Base-by-base conservation (phyloP, 1,284 basidiomycete genomes). In the Testicularia cyperi region DNA sequence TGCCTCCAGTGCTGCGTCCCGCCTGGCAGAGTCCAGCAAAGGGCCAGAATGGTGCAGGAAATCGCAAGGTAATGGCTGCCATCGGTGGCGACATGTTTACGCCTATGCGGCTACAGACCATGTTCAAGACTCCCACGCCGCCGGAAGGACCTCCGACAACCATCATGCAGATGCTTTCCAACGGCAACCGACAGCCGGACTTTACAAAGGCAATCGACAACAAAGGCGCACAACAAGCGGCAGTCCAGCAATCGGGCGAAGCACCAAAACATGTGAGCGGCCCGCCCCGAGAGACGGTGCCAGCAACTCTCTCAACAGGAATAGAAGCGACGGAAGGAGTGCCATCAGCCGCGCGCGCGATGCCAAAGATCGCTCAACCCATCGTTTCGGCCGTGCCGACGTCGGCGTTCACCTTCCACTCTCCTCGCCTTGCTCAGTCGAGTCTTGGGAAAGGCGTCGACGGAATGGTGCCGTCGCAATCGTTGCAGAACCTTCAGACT, bases 41-140 rank as follows among this genome's bases (percentile, higher is more conserved):
- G 41, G 54, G 44, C 5, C 54, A 41, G 27, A 44, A 39, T 4
- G 51, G 36, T 9, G 53, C 30, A 8, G 42, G 26, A 21, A 47
- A 52, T 6, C 16, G 37, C 2, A 55, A 53, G 16, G 63, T 29
- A 16, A 35, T 68, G 15, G n/a, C 39, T 6, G 61, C 42, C 15
- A 53, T 68, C 13, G 70, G 70, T 6, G 68, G 70, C 19, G 70
- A 75, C 43, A 70, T 75, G 54, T 75, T 75, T 24, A 69, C 68
- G 2, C 70, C 70, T 0, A 65, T 70, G 46, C 64, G 63, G 30
- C 58, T 75, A 4, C 69, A 75, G 44, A 56, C 62, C 34, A 72
- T 75, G 63, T 75, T 70, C 43, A 60, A 64, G 28, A 62, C 66
- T 12, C 66, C 69, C 4, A 65, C 68, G 6, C 61, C 62, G 1